These are phyloP conservation scores for Blastobotrys chiropterorum DNA, from an alignment of 805 yeast genomes.

Conservation along the genomic window DNA sequence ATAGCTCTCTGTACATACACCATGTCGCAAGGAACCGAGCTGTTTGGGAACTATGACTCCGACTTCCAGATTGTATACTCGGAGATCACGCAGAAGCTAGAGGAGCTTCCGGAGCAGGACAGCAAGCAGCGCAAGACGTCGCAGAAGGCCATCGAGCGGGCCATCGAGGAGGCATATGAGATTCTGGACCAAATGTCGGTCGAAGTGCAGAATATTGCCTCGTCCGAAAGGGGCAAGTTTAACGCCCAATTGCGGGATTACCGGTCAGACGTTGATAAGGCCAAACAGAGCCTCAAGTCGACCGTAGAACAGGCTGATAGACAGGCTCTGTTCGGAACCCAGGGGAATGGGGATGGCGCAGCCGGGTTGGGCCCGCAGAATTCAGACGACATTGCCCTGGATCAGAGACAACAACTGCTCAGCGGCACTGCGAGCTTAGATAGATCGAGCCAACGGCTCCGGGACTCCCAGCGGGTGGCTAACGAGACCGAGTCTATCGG, in stretches of 20 bases:
- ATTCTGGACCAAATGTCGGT: constrained; percentile 79
- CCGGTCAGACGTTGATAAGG: constrained; percentile 49
- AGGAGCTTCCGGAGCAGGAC: constrained; percentile 43
- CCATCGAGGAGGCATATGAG: constrained; percentile 76
- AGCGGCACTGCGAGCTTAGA: constrained; percentile 75
- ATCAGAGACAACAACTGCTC: constrained; percentile 78
- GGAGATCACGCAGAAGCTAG: constrained; percentile 63
- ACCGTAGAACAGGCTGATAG: constrained; percentile 68
- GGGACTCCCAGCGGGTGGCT: constrained; percentile 86
- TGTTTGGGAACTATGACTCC: constrained; percentile 58
- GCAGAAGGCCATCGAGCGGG: constrained; percentile 54
- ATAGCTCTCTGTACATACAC: too few relatives aligned
- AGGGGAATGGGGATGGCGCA: constrained; percentile 19
- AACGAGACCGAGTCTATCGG: constrained; percentile 90
- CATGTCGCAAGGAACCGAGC: constrained; percentile 30
- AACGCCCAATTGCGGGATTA: constrained; percentile 74
- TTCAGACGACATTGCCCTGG: constrained; percentile 39
- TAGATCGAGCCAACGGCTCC: constrained; percentile 71
- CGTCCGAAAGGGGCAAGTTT: constrained; percentile 59
- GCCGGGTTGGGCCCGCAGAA: too few relatives aligned
- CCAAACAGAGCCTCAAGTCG: constrained; percentile 45
- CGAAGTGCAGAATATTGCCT: constrained; percentile 81
- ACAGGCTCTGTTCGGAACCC: constrained; percentile 61
- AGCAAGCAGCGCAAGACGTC: constrained; percentile 47
- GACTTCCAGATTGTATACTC: constrained; percentile 66